phyloP scores from a whole-genome alignment of 108 stramenopile genomes.

The Pseudonitzschia delicatissima region DNA sequence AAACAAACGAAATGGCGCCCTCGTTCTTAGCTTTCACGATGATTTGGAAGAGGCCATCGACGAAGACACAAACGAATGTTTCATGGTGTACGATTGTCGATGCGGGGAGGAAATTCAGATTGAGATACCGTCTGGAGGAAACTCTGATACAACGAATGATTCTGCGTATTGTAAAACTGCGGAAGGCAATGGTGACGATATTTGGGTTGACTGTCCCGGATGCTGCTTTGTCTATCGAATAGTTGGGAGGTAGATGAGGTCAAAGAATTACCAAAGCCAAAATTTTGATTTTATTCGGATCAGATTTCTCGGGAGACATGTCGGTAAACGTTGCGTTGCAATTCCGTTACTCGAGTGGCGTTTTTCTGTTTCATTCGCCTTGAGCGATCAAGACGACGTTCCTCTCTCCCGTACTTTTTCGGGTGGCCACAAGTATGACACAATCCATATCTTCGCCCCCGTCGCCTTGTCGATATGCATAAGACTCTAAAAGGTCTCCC shows the following conservation, averaged over 20 bases:
- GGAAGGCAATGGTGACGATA: background rate
- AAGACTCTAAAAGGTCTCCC: constrained; percentile 19
- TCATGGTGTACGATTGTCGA: constrained; percentile 61
- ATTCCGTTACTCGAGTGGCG: too few relatives aligned
- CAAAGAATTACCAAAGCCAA: background rate
- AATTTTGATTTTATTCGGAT: too few relatives aligned
- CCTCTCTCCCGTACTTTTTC: background rate
- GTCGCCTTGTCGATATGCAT: background rate
- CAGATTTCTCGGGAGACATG: background rate
- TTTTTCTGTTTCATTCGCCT: background rate
- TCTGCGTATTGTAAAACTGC: background rate
- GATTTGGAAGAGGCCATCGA: constrained; percentile 54
- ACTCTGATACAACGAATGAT: background rate
- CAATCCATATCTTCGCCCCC: background rate
- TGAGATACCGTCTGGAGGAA: background rate
- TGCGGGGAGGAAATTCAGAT: constrained; percentile 58
- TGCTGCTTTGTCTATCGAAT: constrained; percentile 42
- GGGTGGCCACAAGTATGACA: background rate
- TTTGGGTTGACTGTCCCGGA: constrained; percentile 38
- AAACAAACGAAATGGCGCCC: constrained; percentile 34
- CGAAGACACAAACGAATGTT: constrained; percentile 43
- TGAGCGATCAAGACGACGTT: background rate
- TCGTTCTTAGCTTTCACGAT: constrained; percentile 32
- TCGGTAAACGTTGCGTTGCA: too few relatives aligned
- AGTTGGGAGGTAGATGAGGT: constrained; percentile 4